Evolutionary conservation across 306 rosid species (phyloP).

Genomic region (Vigna hirtella): DNA sequence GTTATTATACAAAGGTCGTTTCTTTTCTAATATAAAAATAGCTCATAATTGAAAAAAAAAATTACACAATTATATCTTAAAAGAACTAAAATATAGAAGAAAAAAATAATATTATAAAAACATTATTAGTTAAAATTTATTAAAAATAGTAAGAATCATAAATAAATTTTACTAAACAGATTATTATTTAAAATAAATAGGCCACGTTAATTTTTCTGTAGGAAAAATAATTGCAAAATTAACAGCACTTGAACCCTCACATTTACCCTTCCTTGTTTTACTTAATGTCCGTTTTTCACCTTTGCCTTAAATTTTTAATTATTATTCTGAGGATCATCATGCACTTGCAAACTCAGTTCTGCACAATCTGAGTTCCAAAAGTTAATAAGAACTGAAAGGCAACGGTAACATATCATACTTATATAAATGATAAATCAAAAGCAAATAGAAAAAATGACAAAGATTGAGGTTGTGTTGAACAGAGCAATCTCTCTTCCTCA

Average conservation of each 20-base stretch:
- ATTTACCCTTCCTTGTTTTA: not conserved
- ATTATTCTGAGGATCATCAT: constrained; percentile 1
- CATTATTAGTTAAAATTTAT: too few relatives aligned
- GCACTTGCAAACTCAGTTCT: constrained; percentile 13
- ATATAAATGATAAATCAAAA: not conserved
- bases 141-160: too few relatives aligned
- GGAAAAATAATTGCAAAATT: not conserved
- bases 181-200: too few relatives aligned
- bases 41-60: too few relatives aligned
- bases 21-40: too few relatives aligned
- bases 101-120: too few relatives aligned
- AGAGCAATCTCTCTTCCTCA: constrained; percentile 34
- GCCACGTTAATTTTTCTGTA: too few relatives aligned
- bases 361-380: constrained; percentile 44
- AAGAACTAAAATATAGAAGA: too few relatives aligned
- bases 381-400: constrained; percentile 43
- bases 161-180: too few relatives aligned
- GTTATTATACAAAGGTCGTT: too few relatives aligned
- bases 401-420: constrained; percentile 59
- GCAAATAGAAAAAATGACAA: not conserved
- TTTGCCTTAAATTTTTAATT: not conserved
- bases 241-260: too few relatives aligned
- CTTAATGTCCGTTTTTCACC: not conserved
- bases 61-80: too few relatives aligned
- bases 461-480: not conserved